Evolutionary conservation across 2,329 filamentous ascomycete species (phyloP), one percentile per base, ranked within the genome.

Genomic region (Amesomyces nigricolor): DNA sequence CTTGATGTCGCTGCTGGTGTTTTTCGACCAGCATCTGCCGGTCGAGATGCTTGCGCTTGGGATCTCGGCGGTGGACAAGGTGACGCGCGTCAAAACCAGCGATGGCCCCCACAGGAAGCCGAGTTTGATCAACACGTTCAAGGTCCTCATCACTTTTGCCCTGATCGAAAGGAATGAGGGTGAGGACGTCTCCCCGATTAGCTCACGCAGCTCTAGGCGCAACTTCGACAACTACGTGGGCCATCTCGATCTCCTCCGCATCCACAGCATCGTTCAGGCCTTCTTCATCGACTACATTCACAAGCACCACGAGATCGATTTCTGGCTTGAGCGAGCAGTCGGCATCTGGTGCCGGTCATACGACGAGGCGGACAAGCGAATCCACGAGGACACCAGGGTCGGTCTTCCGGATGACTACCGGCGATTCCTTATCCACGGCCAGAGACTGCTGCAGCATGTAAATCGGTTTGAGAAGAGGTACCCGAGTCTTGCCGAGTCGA

Each of bases 1-100:
- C 62, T 67, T 88, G 37, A 81, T 88, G 59, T 80, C 80, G 19
- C 69, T 88, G 11, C 68, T 88, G 13, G 80, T 80, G 1, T 88
- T 87, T 63, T 82, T 86, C 52, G 80, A 81, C 40, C 81, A 83
- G 53, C 77, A 83, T 54, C 74, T 87, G 5, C 86, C 86, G 0
- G 81, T 88, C 19, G 83, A 84, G 53, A 80, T 89, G 74, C 70
- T 88, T 11, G 72, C 72, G 30, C 71, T 86, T 14, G 84, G 83
- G 67, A 67, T 78, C 1, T 70, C 71, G 45, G 74, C 71, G 0
- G 67, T 80, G 4, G 75, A 77, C 60, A 73, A 70, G 29, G 63
- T 67, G 30, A 76, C 77, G 1, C 75, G 75, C 0, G 70, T 80
- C 40, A 76, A 74, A 63, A 73, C 75, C 0, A 64, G 65, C 4